These are phyloP conservation scores for Penicillium alfredii DNA, from an alignment of 495 filamentous ascomycete genomes.

Conservation along the genomic window DNA sequence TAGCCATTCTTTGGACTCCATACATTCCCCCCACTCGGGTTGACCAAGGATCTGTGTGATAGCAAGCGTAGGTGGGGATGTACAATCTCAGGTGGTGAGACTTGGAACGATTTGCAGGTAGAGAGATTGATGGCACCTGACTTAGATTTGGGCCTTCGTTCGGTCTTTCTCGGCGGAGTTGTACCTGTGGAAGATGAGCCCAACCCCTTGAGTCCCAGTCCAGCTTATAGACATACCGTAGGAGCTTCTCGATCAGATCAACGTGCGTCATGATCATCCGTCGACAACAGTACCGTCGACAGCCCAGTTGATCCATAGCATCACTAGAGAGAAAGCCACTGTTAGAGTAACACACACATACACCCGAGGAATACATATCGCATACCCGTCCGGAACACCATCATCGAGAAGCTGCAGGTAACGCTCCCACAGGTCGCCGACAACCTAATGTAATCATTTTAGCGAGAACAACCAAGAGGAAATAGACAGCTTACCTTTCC, in stretches of 20 bases:
- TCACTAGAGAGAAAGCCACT: constrained; percentile 57
- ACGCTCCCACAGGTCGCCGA: constrained; percentile 93
- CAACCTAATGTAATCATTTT: constrained; percentile 55
- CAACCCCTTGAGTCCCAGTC: not conserved
- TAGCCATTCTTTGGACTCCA: no score
- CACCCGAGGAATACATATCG: not conserved
- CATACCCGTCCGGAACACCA: constrained; percentile 68
- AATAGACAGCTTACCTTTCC: constrained; percentile 67
- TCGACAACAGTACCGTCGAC: constrained; percentile 94
- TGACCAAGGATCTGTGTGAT: no score
- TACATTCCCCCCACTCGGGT: no score
- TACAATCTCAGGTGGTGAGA: not conserved
- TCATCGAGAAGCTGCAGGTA: constrained; percentile 80
- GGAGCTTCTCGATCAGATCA: constrained; percentile 94
- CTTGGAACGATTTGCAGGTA: no score
- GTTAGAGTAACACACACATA: constrained; percentile 4
- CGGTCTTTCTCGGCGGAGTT: constrained; percentile 34
- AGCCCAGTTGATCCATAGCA: constrained; percentile 88
- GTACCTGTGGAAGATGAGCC: constrained; percentile 19
- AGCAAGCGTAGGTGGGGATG: no score
- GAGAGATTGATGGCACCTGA: constrained; percentile 1
- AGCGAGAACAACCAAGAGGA: constrained; percentile 6
- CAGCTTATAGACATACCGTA: constrained; percentile 58
- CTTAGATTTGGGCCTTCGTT: constrained; percentile 28
- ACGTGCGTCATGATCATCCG: constrained; percentile 99